Percentiles rank a stretch among this genome's conserved stretches.
Evolutionary conservation across 2,329 filamentous ascomycete species (phyloP).

Genomic region (Aaosphaeria pasadenensis): DNA sequence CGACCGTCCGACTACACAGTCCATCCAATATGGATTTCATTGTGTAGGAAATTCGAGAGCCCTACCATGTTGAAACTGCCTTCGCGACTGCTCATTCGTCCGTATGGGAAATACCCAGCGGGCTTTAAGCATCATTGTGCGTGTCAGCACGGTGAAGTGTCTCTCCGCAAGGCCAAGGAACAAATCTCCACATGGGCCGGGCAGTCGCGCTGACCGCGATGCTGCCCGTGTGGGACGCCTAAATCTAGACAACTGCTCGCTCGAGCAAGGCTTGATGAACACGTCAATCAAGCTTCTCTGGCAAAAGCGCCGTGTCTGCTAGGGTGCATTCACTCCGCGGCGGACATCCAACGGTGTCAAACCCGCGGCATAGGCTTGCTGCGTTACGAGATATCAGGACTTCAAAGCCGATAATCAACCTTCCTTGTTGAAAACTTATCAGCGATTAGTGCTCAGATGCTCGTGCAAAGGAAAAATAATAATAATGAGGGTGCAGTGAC

Average conservation of each 20-base stretch:
- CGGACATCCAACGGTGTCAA: conserved; percentile 7
- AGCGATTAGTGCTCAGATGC: not conserved
- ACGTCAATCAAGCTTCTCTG: conserved; percentile 26
- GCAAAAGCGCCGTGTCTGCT: conserved; percentile 10
- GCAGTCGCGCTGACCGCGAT: conserved; percentile 9
- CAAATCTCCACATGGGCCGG: conserved; percentile 35
- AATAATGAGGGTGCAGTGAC: not conserved
- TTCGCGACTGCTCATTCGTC: not conserved
- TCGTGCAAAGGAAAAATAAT: not conserved
- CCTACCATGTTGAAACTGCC: not conserved
- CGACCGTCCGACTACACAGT: not conserved
- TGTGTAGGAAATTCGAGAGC: not conserved
- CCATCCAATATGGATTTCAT: not conserved
- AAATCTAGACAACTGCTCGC: conserved; percentile 12
- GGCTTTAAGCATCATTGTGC: not conserved
- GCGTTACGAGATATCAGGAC: not conserved
- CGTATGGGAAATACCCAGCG: not conserved
- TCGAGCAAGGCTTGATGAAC: conserved; percentile 25
- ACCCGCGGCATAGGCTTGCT: not conserved
- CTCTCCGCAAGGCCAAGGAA: not conserved
- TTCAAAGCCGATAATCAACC: not conserved
- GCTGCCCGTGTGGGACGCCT: conserved; percentile 28
- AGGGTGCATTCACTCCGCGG: conserved; percentile 4
- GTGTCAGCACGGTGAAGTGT: not conserved
- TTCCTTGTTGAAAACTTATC: not conserved